Conservation (phyloP, 257 asterid species). For the Cynanchum wilfordii region DNA sequence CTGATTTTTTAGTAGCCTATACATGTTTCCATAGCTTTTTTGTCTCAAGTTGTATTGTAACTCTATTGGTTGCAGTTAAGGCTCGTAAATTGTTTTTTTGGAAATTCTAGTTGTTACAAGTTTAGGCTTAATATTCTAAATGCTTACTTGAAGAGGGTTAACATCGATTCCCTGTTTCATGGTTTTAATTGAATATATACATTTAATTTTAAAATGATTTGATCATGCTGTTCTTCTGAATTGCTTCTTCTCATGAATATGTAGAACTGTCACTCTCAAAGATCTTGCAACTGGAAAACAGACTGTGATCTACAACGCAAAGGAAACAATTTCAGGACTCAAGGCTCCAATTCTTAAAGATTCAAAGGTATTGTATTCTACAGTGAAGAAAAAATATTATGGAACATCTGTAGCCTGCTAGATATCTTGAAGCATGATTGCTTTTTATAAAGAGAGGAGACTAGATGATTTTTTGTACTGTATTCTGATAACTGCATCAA, state of each 20-base stretch:
- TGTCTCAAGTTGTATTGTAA: not conserved
- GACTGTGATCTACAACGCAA: slow-evolving; percentile 56
- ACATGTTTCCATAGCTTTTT: not conserved
- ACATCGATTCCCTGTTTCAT: not conserved
- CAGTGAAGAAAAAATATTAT: not conserved
- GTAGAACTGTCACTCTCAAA: slow-evolving; percentile 48
- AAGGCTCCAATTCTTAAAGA: slow-evolving; percentile 61
- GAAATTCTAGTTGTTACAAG: not conserved
- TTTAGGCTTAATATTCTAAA: not conserved
- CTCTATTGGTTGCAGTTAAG: not conserved
- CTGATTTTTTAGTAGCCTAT: not conserved
- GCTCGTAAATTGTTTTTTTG: not conserved
- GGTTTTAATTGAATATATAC: not conserved
- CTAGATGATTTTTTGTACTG: too few species aligned
- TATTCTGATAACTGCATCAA: too few species aligned
- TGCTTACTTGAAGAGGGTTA: not conserved
- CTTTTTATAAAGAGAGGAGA: not conserved
- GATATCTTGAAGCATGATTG: not conserved
- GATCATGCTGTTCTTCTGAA: not conserved
- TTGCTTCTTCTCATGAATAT: not conserved
- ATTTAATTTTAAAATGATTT: not conserved
- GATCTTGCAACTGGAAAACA: slow-evolving; percentile 44
- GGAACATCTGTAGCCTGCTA: not conserved
- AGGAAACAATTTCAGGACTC: slow-evolving; percentile 45
- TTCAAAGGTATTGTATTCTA: slow-evolving; percentile 38